Percentiles rank a stretch among this genome's conserved stretches.
Evolutionary conservation across 2,329 filamentous ascomycete species (phyloP).

Genomic region (Hypoxylon sp.): DNA sequence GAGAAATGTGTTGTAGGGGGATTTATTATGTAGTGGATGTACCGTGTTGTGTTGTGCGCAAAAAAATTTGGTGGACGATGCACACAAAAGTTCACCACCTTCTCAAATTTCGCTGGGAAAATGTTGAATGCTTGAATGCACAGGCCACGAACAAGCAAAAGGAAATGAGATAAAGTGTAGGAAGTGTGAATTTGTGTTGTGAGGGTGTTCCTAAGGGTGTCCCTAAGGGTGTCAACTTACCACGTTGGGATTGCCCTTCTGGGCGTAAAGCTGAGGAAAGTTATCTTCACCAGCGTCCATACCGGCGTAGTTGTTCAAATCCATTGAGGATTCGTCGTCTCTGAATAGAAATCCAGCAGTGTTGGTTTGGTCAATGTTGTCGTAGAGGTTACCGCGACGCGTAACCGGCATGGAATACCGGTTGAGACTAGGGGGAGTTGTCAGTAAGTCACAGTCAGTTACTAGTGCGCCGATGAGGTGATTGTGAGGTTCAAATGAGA

Average conservation of each 20-base stretch:
- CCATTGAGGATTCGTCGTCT: constrained; percentile 75
- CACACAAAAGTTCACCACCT: background rate
- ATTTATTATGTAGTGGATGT: background rate
- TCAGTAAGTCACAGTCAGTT: constrained; percentile 29
- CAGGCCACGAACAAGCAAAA: constrained; percentile 1
- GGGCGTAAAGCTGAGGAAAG: constrained; percentile 86
- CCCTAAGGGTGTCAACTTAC: constrained; percentile 57
- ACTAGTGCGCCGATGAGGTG: background rate
- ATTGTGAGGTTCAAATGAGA: background rate
- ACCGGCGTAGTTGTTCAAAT: constrained; percentile 77
- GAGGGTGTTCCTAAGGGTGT: background rate
- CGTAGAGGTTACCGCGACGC: constrained; percentile 75
- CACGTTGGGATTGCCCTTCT: constrained; percentile 62
- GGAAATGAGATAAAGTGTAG: background rate
- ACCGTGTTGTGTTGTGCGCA: background rate
- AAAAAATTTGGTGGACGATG: background rate
- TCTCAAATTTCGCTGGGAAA: background rate
- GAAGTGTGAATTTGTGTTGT: background rate
- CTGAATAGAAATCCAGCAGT: constrained; percentile 88
- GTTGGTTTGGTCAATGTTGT: constrained; percentile 84
- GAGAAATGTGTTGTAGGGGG: background rate
- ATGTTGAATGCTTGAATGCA: constrained; percentile 7
- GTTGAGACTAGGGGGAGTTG: constrained; percentile 72
- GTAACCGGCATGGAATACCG: constrained; percentile 95
- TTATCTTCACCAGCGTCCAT: constrained; percentile 83